Percentiles rank a stretch among this genome's conserved stretches.
phyloP scores from a whole-genome alignment of 768 basidiomycete genomes.

The Crepidotus variabilis region DNA sequence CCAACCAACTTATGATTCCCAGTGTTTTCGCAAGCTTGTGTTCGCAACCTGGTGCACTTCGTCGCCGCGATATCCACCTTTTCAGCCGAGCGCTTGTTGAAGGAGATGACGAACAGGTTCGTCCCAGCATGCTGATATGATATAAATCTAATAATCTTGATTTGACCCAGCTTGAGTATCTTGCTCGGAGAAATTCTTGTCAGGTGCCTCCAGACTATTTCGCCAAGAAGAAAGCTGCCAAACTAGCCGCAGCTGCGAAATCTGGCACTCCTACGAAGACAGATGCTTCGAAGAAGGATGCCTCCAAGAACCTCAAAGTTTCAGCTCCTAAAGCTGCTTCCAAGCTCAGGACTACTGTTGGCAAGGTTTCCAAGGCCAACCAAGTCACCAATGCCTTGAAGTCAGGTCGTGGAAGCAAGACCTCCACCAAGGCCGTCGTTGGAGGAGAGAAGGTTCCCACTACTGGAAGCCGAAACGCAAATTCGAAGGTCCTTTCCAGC shows the following conservation, averaged over 20 bases:
- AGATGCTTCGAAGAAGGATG: background rate
- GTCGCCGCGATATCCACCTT: constrained; percentile 3
- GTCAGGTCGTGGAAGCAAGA: background rate
- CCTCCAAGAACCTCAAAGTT: too few relatives aligned
- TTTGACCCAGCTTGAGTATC: background rate
- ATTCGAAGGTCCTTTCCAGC: background rate
- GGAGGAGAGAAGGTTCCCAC: background rate
- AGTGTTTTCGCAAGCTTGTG: constrained; percentile 5
- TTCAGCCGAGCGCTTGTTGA: constrained; percentile 4
- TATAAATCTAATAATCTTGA: too few relatives aligned
- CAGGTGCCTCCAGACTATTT: constrained; percentile 4
- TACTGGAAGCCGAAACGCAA: background rate
- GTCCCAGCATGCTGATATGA: too few relatives aligned
- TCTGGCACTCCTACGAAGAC: background rate
- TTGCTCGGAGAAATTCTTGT: background rate
- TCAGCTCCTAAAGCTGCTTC: too few relatives aligned
- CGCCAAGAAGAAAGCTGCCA: constrained; percentile 2
- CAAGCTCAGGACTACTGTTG: background rate
- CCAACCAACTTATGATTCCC: background rate
- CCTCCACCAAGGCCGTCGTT: background rate
- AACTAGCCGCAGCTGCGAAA: constrained; percentile 1
- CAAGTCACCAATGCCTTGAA: background rate
- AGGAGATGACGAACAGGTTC: constrained; percentile 3
- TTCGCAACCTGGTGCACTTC: background rate
- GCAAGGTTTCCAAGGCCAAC: background rate